Base-by-base conservation (phyloP, 331 rosid species). In the Rhamnella rubrinervis region DNA sequence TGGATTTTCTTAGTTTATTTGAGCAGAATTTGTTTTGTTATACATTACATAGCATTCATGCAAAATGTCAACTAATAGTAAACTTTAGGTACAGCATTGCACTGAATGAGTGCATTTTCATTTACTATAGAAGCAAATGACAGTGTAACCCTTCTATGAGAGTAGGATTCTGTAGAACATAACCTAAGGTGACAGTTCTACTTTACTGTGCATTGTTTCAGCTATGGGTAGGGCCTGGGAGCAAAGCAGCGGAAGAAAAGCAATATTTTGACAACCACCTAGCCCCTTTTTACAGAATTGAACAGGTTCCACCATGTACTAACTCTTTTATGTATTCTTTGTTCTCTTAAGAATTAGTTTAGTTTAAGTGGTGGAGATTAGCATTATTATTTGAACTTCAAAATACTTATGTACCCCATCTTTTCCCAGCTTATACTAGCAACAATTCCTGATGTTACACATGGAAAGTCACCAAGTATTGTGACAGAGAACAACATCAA, bases 211-310 rank as follows among this genome's bases (percentile, higher is more conserved):
- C 20, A 17, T 23, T 59, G 58, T 88, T 76, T 78, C 92, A 89
- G 99, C 93, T 95, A 61, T 95, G 99, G 99, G 97, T 95, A 61
- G 97, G 99, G 71, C 97, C 96, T 66, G 99, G 97, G 81, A 95
- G 99, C 84, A 89, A 81, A 81, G 96, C 99, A 61, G 96, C 97
- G 4, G 88, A 81, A 71, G 97, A 95, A 90, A 95, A 87, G 76
- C 87, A 78, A 56, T 95, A 87, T 86, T 95, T 95, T 80, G 99
- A 95, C 70, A 81, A 60, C 67, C 93, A 89, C 82, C 96, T 95
- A 57, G 96, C 97, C 61, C 99, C 99, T 0, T 95, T 95, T 82
- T 89, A 95, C 95, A 84, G 99, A 85, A 95, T 95, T 70, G 99
- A 95, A 85, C 99, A 95, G 96, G 99, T 95, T 71, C 70, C 69